A percentile compares a stretch with the other conserved stretches of the same genome.
Evolutionary conservation across 352 stramenopile genomes (phyloP).

Genomic region (Aphanomyces cochlioides): DNA sequence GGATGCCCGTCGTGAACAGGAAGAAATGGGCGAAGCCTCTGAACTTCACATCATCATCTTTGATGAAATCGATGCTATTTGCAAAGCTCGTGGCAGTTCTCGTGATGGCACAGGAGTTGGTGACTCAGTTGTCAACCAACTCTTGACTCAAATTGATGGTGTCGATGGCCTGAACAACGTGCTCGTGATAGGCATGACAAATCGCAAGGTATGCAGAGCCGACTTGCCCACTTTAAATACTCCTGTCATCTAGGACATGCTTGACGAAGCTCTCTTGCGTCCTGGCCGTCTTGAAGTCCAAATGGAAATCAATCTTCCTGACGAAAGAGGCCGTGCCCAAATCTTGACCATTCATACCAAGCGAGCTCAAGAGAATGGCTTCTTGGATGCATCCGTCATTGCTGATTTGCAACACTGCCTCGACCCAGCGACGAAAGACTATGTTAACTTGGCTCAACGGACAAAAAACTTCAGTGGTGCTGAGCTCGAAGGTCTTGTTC

Average conservation of each 20-base stretch:
- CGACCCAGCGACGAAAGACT: slow-evolving; percentile 63
- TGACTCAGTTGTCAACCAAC: slow-evolving; percentile 99
- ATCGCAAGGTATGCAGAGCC: slow-evolving; percentile 86
- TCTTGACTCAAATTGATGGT: slow-evolving; percentile 99
- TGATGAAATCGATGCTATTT: slow-evolving; percentile 99
- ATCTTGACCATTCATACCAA: slow-evolving; percentile 98
- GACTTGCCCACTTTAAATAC: no score
- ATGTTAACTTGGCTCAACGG: slow-evolving; percentile 88
- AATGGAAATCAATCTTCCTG: slow-evolving; percentile 98
- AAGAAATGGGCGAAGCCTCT: slow-evolving; percentile 93
- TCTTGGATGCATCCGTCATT: slow-evolving; percentile 64
- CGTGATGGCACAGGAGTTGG: slow-evolving; percentile 94
- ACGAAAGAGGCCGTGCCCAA: slow-evolving; percentile 93
- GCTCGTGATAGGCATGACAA: slow-evolving; percentile 99
- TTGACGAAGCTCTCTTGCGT: slow-evolving; percentile 96
- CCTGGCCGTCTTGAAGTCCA: slow-evolving; percentile 99
- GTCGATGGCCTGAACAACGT: slow-evolving; percentile 99
- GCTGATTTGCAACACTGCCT: slow-evolving; percentile 71
- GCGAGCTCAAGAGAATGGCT: slow-evolving; percentile 67
- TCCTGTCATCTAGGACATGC: slow-evolving; percentile 51
- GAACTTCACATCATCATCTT: slow-evolving; percentile 99
- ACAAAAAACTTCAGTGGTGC: slow-evolving; percentile 99
- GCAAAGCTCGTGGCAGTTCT: slow-evolving; percentile 92
- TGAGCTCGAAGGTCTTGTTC: slow-evolving; percentile 98
- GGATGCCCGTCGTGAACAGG: slow-evolving; percentile 87